These are phyloP conservation scores for Trichoderma citrinoviride DNA, from an alignment of 2,329 filamentous ascomycete species.

Conservation along the genomic window DNA sequence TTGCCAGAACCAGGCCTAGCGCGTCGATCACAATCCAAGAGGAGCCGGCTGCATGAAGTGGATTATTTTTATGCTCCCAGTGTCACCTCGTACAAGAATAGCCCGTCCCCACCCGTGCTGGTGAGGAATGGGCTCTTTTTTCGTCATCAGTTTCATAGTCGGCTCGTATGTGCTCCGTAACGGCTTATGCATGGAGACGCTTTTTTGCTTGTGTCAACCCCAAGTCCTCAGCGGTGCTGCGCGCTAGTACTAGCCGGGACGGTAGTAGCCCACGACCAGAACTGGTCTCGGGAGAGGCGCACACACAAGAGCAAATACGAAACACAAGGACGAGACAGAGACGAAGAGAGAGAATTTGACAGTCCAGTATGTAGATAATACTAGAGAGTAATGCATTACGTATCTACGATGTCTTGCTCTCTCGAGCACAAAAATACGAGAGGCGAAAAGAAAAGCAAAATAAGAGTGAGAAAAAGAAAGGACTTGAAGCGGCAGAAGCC, in stretches of 20 bases:
- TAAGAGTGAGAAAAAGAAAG: neutral
- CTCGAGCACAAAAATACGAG: neutral
- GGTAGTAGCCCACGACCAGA: neutral
- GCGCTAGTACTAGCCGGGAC: constrained; percentile 7
- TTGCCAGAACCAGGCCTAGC: constrained; percentile 15
- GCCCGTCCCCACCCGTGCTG: neutral
- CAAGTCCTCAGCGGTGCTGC: neutral
- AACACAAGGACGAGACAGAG: neutral
- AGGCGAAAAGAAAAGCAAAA: neutral
- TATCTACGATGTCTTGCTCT: neutral
- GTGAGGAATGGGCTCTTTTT: neutral
- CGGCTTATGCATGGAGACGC: constrained; percentile 17
- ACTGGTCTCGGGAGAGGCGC: constrained; percentile 4
- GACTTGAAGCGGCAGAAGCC: neutral
- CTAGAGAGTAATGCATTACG: neutral
- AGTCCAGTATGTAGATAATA: neutral
- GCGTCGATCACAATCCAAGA: constrained; percentile 22
- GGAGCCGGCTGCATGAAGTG: constrained; percentile 18
- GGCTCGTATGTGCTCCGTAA: constrained; percentile 15
- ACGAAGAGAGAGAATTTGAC: neutral
- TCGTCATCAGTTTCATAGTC: constrained; percentile 19
- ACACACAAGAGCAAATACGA: constrained; percentile 14
- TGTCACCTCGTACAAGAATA: constrained; percentile 12
- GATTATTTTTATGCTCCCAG: constrained; percentile 13
- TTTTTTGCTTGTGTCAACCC: neutral